phyloP scores from a whole-genome alignment of 306 rosid genomes.

The Fagus sylvatica region DNA sequence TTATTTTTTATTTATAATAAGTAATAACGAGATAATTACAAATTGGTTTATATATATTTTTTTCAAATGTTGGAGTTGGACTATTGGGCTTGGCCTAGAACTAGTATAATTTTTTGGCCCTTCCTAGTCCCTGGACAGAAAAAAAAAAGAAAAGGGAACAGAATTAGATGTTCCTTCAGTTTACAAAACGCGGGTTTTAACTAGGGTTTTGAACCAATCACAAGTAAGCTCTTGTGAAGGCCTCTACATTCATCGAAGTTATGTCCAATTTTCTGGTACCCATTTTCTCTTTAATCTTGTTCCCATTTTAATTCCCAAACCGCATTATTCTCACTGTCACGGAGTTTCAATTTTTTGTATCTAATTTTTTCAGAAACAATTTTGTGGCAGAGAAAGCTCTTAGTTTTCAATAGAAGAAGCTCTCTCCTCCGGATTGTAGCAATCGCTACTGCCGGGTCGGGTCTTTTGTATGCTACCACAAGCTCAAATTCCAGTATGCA shows the following conservation, averaged over 20 bases:
- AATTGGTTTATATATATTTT: too few relatives aligned
- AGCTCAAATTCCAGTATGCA: conserved; percentile 34
- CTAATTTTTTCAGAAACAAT: neutral
- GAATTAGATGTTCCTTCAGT: too few relatives aligned
- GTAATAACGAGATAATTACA: too few relatives aligned
- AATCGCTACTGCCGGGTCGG: conserved; percentile 49
- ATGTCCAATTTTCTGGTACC: conserved; percentile 54
- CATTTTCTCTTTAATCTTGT: neutral
- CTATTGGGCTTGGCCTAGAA: too few relatives aligned
- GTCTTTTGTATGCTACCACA: conserved; percentile 20
- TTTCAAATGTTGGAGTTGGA: too few relatives aligned
- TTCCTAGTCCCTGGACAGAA: neutral
- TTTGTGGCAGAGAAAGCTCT: conserved; percentile 42
- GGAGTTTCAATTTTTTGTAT: neutral
- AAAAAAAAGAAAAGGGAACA: too few relatives aligned
- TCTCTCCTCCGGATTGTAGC: conserved; percentile 38
- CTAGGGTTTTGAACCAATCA: neutral
- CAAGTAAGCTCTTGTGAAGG: neutral
- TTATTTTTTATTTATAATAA: too few relatives aligned
- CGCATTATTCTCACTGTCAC: too few relatives aligned
- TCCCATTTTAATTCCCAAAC: neutral
- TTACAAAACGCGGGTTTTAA: neutral
- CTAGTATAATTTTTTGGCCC: neutral
- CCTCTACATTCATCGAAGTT: neutral
- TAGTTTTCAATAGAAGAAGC: conserved; percentile 26